Evolutionary conservation across 1,139 yeast genomes (phyloP).

Genomic region (Candida sojae): DNA sequence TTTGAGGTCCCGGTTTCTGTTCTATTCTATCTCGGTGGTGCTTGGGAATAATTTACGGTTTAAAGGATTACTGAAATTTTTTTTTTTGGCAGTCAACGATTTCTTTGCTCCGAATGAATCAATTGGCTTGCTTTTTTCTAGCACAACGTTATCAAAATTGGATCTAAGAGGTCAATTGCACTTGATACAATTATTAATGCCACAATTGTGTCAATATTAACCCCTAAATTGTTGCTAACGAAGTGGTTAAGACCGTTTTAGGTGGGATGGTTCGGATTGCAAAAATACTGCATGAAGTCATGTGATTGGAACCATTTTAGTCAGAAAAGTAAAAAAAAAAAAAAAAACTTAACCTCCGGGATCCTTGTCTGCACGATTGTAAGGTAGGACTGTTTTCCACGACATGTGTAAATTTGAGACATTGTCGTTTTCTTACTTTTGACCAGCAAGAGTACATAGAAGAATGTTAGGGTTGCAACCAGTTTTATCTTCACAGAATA

Average conservation of each 20-base stretch:
- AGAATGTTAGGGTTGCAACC: no score
- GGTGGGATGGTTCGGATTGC: slow-evolving; percentile 2
- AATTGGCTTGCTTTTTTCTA: no score
- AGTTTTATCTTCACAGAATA: no score
- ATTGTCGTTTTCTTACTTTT: no score
- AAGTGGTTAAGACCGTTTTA: no score
- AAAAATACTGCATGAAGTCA: not conserved
- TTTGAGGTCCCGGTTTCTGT: not conserved
- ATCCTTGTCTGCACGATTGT: no score
- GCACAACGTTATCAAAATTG: no score
- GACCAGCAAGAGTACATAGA: no score
- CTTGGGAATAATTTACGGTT: not conserved
- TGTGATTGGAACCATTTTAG: slow-evolving; percentile 1
- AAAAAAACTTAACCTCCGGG: not conserved
- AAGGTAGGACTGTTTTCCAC: no score
- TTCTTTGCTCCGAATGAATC: not conserved
- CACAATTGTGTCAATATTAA: not conserved
- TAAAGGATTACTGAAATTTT: not conserved
- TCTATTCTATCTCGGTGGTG: no score
- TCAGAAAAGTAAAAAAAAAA: not conserved
- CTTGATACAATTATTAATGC: not conserved
- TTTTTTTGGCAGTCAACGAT: slow-evolving; percentile 1
- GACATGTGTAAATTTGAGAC: no score
- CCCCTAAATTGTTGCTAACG: no score
- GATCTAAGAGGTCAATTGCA: not conserved